Percentiles rank a stretch among this genome's conserved stretches.
phyloP scores from a whole-genome alignment of 2,329 filamentous ascomycete species.

The Pseudocercospora pini-densiflorae region DNA sequence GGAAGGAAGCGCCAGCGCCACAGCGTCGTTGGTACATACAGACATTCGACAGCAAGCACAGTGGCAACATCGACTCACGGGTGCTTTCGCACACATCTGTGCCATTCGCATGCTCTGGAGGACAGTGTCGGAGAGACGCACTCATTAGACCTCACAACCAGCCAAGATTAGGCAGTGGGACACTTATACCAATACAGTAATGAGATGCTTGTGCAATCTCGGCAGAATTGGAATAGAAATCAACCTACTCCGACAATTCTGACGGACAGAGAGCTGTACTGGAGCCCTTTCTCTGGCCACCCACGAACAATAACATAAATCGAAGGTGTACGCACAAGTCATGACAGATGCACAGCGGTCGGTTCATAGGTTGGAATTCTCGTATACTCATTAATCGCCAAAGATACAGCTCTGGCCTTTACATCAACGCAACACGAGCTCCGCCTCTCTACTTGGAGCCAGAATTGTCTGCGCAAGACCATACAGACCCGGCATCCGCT shows the following conservation, averaged over 20 bases:
- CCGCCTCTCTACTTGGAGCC: background rate
- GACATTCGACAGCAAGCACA: too few relatives aligned
- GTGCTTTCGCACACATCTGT: too few relatives aligned
- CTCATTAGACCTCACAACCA: background rate
- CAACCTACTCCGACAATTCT: too few relatives aligned
- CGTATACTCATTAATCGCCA: background rate
- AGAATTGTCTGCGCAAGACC: slow-evolving; percentile 12
- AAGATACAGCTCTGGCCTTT: background rate
- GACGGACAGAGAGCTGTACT: too few relatives aligned
- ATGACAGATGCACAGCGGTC: too few relatives aligned
- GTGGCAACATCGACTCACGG: too few relatives aligned
- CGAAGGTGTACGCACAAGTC: too few relatives aligned
- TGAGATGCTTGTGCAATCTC: background rate
- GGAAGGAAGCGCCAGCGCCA: background rate
- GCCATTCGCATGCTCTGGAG: background rate
- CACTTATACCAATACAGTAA: background rate
- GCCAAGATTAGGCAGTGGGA: background rate
- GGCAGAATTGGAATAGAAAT: background rate
- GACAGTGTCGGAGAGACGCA: too few relatives aligned
- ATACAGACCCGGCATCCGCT: background rate
- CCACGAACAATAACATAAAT: too few relatives aligned
- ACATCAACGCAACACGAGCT: background rate
- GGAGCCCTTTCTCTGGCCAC: too few relatives aligned
- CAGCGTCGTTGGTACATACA: background rate
- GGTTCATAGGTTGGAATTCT: background rate